Conservation (phyloP, 2,329 filamentous ascomycete species). For the Aspergillus floridensis region DNA sequence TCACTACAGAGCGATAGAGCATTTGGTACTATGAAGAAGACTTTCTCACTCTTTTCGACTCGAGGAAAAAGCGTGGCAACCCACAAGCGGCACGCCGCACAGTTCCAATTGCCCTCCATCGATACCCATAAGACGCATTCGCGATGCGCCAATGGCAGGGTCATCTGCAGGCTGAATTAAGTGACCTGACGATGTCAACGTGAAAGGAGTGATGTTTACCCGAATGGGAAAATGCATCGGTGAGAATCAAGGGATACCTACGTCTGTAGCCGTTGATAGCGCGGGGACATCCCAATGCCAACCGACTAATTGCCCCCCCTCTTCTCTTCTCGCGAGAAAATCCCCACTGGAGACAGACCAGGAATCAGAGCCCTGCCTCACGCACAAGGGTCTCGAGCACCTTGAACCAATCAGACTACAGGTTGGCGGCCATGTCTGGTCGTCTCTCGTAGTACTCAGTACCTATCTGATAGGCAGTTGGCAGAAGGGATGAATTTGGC, state of each 20-base stretch:
- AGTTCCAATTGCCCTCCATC: not conserved
- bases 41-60: not conserved
- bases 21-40: not conserved
- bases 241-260: not conserved
- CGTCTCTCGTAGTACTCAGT: not conserved
- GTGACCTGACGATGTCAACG: not conserved
- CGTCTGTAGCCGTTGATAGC: constrained; percentile 1
- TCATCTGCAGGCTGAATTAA: not conserved
- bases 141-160: not conserved
- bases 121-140: not conserved
- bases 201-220: constrained; percentile 4
- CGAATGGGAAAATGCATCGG: constrained; percentile 16
- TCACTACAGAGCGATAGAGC: not conserved
- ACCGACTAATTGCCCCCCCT: constrained; percentile 1
- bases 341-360: not conserved
- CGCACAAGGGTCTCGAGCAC: constrained; percentile 5
- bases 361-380: not conserved
- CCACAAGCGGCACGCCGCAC: not conserved
- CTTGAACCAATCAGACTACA: constrained; percentile 8
- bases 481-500: not conserved
- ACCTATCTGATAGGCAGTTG: too few species aligned
- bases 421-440: not conserved
- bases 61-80: constrained; percentile 1
- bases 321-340: not conserved
- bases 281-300: constrained; percentile 6